A percentile compares a stretch with the other conserved stretches of the same genome.
Conservation (phyloP, 805 yeast species). For the Hagleromyces aurorensis region DNA sequence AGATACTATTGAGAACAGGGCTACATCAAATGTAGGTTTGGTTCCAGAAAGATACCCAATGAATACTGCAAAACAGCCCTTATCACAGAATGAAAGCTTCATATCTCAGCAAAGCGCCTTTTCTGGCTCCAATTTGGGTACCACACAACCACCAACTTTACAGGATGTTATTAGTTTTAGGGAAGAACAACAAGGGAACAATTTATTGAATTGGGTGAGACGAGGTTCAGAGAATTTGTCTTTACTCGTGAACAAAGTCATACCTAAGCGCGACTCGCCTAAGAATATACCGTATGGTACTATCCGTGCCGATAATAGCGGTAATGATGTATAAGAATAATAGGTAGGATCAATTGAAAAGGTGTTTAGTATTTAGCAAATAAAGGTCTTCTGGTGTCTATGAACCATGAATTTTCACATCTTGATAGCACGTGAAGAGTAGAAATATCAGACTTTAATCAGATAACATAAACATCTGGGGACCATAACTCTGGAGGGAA, state of each 20-base stretch:
- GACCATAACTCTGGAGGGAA: too few species aligned
- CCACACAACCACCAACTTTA: constrained; percentile 34
- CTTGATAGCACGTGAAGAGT: too few species aligned
- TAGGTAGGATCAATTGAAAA: too few species aligned
- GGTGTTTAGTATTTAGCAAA: too few species aligned
- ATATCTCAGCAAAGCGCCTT: too few species aligned
- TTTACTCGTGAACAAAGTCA: constrained; percentile 24
- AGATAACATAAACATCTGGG: too few species aligned
- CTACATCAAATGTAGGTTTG: constrained; percentile 3
- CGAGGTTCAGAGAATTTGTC: constrained; percentile 35
- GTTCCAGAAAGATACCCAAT: constrained; percentile 6
- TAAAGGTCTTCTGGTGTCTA: too few species aligned
- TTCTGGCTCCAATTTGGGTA: too few species aligned
- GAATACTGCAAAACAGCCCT: neutral
- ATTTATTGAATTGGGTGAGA: constrained; percentile 28
- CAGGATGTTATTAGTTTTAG: constrained; percentile 33
- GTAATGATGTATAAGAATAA: constrained; percentile 1
- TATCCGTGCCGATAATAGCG: constrained; percentile 6
- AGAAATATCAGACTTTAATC: too few species aligned
- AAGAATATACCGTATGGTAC: constrained; percentile 13
- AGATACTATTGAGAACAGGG: neutral
- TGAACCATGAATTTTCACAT: too few species aligned
- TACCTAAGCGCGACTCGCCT: constrained; percentile 7
- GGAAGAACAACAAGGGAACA: constrained; percentile 22
- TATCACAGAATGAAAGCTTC: too few species aligned